Base-by-base conservation (phyloP, 345 rosid genomes). In the Raphanus raphanistrum region DNA sequence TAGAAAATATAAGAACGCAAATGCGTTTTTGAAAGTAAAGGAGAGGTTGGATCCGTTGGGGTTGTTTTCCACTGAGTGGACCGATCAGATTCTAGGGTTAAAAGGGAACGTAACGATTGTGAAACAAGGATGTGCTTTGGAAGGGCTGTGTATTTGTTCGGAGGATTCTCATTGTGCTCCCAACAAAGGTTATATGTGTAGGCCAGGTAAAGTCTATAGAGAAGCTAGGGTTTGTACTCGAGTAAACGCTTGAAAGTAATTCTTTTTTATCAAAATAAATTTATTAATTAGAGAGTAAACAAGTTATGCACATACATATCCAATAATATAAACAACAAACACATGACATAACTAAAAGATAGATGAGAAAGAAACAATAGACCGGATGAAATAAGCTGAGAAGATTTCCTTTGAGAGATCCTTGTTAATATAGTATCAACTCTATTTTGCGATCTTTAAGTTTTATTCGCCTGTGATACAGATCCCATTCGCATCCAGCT, bases 101-200 rank as follows among this genome's bases (percentile, higher is more conserved):
- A 86, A 73, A 62, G 86, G 78, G 7, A 80, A 78, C 3, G 63
- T 83, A 68, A 82, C 64, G 2, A 73, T 81, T 3, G 62, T 78
- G 4, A 84, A 76, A 73, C 80, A 82, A 3, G 93, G 90, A 5
- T 93, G 97, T 75, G 93, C 93, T 0, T 54, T 90, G 7, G 97
- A 91, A 69, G 93, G 95, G 1, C 38, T 87, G n/a, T 93, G 97
- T 55, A 75, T 85, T 13, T 93, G 93, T 72, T 87, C 91, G 0
- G 72, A 86, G 21, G 95, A 93, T 41, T 48, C 27, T 16, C 97
- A 93, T 29, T 93, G 97, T 81, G 88, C 98, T 29, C 92, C 97
- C 0, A 32, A n/a, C 15, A 79, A 88, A 81, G 88, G 90, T 8
- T 91, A 93, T 68, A 60, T 81, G 1, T 93, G 95, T 62, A 6